These are phyloP conservation scores for Eucalyptus regnans DNA, from an alignment of 345 rosid genomes.

Conservation along the genomic window DNA sequence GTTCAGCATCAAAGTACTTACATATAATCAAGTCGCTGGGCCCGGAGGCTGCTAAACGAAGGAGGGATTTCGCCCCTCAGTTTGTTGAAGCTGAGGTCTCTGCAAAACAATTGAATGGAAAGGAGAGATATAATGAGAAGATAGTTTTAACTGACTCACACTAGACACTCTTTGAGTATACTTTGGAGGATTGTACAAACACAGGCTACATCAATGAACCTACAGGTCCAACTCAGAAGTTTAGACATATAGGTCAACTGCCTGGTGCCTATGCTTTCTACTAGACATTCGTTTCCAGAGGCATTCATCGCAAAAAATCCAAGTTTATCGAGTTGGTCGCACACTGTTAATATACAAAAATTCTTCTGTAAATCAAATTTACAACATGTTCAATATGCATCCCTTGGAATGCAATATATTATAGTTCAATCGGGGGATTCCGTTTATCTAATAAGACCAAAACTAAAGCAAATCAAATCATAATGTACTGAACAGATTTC, in stretches of 20 bases:
- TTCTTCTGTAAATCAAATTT: background rate
- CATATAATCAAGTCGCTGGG: background rate
- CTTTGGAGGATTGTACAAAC: too few species aligned
- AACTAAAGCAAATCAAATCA: too few species aligned
- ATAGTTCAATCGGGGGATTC: too few species aligned
- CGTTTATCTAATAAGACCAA: too few species aligned
- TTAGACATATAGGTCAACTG: too few species aligned
- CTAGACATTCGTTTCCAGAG: background rate
- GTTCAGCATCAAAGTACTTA: background rate
- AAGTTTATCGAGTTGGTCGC: background rate
- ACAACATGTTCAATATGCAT: too few species aligned
- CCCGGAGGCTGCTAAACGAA: background rate
- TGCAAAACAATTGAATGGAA: background rate
- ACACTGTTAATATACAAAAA: background rate
- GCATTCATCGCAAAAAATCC: background rate
- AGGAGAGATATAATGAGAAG: background rate
- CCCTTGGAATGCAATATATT: too few species aligned
- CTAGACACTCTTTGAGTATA: too few species aligned
- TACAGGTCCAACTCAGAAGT: too few species aligned
- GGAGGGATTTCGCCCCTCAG: conserved; percentile 20
- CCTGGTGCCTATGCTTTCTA: too few species aligned
- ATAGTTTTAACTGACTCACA: background rate
- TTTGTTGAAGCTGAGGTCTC: conserved; percentile 41
- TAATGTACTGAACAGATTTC: too few species aligned
- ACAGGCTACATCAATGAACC: too few species aligned